Evolutionary conservation across 495 filamentous ascomycete genomes (phyloP).

Genomic region (Neurospora tetraspora): DNA sequence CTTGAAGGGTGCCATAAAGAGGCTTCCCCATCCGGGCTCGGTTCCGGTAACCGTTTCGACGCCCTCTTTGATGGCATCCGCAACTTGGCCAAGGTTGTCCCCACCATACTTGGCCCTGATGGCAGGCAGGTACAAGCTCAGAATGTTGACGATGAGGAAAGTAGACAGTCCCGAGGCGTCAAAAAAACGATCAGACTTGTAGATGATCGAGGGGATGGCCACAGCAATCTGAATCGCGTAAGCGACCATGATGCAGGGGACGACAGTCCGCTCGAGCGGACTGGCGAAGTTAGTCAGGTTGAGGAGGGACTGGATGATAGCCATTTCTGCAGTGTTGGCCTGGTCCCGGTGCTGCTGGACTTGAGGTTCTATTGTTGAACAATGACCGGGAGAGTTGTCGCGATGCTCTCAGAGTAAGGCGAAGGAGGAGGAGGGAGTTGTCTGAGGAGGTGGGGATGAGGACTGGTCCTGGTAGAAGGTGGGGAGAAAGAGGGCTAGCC

Average conservation of each 20-base stretch:
- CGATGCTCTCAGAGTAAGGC: not conserved
- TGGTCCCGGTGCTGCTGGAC: not conserved
- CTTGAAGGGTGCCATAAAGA: not conserved
- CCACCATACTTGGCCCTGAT: slow-evolving; percentile 29
- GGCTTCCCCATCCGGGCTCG: not conserved
- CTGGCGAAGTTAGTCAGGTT: slow-evolving; percentile 45
- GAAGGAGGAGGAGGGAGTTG: not conserved
- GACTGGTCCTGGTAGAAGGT: not conserved
- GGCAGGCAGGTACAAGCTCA: slow-evolving; percentile 49
- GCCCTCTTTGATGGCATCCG: not conserved
- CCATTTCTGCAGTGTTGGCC: slow-evolving; percentile 22
- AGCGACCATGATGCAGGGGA: slow-evolving; percentile 47
- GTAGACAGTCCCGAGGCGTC: slow-evolving; percentile 54
- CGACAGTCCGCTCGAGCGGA: slow-evolving; percentile 49
- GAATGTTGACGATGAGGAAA: slow-evolving; percentile 45
- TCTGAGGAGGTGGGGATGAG: not conserved
- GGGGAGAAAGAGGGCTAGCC: not conserved
- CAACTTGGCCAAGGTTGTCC: slow-evolving; percentile 17
- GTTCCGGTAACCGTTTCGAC: not conserved
- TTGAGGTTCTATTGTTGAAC: not conserved
- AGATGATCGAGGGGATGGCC: slow-evolving; percentile 48
- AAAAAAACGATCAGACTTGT: slow-evolving; percentile 52
- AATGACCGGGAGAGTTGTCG: not conserved
- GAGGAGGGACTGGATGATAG: slow-evolving; percentile 41
- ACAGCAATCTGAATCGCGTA: slow-evolving; percentile 45